phyloP scores from a whole-genome alignment of 1,284 basidiomycete species.

The Pseudomicrostroma phylloplanum region DNA sequence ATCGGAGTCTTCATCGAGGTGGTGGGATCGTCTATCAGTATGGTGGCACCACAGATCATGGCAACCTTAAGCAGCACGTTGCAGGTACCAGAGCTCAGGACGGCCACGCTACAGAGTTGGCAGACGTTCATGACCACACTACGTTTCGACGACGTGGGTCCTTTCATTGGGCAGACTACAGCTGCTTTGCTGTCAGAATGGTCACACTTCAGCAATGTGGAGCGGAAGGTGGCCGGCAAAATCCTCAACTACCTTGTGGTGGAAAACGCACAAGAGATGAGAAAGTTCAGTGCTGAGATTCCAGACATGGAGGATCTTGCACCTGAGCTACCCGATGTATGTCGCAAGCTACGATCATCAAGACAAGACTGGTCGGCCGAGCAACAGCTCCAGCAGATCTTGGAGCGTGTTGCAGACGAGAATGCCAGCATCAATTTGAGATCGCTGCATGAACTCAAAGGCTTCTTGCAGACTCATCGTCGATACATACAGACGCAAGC shows the following conservation, averaged over 20 bases:
- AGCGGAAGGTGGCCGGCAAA: conserved; percentile 59
- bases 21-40: conserved; percentile 58
- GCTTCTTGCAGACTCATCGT: conserved; percentile 30
- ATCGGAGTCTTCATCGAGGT: conserved; percentile 67
- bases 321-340: conserved; percentile 43
- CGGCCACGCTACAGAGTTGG: conserved; percentile 78
- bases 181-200: conserved; percentile 77
- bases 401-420: conserved; percentile 71
- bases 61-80: conserved; percentile 90
- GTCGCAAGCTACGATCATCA: conserved; percentile 26
- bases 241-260: conserved; percentile 69
- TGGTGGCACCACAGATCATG: conserved; percentile 61
- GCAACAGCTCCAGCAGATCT: conserved; percentile 60
- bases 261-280: conserved; percentile 58
- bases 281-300: conserved; percentile 59
- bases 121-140: conserved; percentile 69
- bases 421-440: conserved; percentile 73
- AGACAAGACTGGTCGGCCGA: conserved; percentile 55
- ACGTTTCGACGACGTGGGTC: conserved; percentile 66
- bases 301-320: conserved; percentile 55
- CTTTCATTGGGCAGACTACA: conserved; percentile 78
- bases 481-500: conserved; percentile 29
- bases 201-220: conserved; percentile 60
- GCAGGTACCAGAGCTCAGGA: conserved; percentile 64
- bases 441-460: conserved; percentile 70